Evolutionary conservation across 1,284 basidiomycete species (phyloP).

Genomic region (Trichosporon sp.): DNA sequence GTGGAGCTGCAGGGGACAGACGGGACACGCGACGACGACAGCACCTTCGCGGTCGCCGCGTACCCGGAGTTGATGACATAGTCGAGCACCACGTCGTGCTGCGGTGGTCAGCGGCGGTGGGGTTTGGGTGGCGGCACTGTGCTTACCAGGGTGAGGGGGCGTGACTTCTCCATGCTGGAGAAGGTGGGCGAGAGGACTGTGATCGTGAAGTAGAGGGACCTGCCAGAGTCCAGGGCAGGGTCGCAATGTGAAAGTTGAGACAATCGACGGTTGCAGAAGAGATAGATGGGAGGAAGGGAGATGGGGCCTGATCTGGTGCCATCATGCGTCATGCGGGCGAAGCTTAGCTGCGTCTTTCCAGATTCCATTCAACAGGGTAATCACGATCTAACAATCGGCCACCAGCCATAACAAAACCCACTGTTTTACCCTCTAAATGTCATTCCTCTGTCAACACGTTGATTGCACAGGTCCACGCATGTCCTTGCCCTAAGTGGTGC

Average conservation of each 20-base stretch:
- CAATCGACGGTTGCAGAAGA: background rate
- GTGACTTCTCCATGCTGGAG: constrained; percentile 2
- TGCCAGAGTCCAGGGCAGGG: background rate
- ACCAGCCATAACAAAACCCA: background rate
- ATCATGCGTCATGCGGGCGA: background rate
- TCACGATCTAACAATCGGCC: background rate
- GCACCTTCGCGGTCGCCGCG: constrained; percentile 32
- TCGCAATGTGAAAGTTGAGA: background rate
- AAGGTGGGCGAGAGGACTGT: background rate
- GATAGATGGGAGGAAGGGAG: background rate
- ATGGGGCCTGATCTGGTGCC: background rate
- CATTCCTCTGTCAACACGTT: background rate
- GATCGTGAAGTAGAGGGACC: background rate
- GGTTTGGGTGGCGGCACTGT: background rate
- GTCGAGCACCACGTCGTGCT: constrained; percentile 47
- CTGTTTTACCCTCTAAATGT: background rate
- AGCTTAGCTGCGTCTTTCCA: background rate
- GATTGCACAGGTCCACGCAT: background rate
- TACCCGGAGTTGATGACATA: constrained; percentile 40
- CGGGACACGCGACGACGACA: constrained; percentile 12
- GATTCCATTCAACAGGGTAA: background rate
- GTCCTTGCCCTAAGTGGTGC: background rate
- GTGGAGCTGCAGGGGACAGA: constrained; percentile 1
- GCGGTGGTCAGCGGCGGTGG: background rate
- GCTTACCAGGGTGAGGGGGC: background rate